phyloP scores from a whole-genome alignment of 2,329 filamentous ascomycete species.

The Talaromyces pinophilus region DNA sequence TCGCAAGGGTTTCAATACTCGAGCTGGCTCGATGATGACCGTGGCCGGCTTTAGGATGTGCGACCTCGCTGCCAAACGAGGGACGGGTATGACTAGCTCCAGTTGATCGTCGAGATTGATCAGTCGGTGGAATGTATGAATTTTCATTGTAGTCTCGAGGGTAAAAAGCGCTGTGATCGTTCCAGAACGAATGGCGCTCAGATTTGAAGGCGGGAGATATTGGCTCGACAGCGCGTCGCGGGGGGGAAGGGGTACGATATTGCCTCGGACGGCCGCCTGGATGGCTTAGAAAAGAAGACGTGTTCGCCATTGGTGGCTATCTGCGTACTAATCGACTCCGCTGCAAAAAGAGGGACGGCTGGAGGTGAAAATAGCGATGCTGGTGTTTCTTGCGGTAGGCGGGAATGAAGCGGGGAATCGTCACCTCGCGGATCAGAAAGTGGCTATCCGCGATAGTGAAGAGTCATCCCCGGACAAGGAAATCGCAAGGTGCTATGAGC shows the following conservation, averaged over 20 bases:
- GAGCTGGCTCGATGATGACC: slow-evolving; percentile 49
- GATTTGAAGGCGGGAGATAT: slow-evolving; percentile 43
- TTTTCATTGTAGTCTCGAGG: slow-evolving; percentile 31
- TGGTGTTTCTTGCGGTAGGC: slow-evolving; percentile 36
- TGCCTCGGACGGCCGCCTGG: slow-evolving; percentile 42
- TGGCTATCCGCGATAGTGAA: slow-evolving; percentile 40
- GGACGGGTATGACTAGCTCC: slow-evolving; percentile 18
- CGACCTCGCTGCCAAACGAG: slow-evolving; percentile 28
- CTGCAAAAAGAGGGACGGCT: slow-evolving; percentile 24
- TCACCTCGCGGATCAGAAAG: slow-evolving; percentile 45
- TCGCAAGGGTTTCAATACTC: slow-evolving; percentile 53
- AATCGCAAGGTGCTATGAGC: slow-evolving; percentile 9
- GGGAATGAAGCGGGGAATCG: slow-evolving; percentile 45
- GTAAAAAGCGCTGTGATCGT: slow-evolving; percentile 32
- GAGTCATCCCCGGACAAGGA: slow-evolving; percentile 44
- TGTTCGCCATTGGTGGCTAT: slow-evolving; percentile 38
- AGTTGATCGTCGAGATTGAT: slow-evolving; percentile 25
- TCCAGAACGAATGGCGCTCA: slow-evolving; percentile 35
- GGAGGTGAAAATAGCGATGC: slow-evolving; percentile 24
- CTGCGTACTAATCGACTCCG: slow-evolving; percentile 25
- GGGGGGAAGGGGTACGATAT: slow-evolving; percentile 51
- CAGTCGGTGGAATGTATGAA: slow-evolving; percentile 28
- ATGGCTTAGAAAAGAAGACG: slow-evolving; percentile 42
- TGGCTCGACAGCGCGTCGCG: slow-evolving; percentile 49
- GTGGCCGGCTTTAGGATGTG: slow-evolving; percentile 28